Evolutionary conservation across 164 flowering plant species (phyloP).

Genomic region (Macadamia tetraphylla): DNA sequence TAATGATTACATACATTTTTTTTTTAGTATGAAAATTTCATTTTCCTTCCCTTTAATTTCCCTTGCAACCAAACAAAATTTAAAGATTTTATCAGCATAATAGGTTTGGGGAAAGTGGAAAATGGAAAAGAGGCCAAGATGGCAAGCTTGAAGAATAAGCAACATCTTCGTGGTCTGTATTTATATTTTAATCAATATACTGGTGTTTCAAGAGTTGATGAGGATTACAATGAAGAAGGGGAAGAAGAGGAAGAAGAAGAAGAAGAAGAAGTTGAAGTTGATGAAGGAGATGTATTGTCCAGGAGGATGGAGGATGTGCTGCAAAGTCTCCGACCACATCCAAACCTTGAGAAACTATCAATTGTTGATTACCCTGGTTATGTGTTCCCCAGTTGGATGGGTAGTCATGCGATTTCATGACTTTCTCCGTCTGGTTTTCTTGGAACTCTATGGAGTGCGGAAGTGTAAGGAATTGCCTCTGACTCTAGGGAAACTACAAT

Average conservation of each 20-base stretch:
- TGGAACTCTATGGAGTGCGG: too few relatives aligned
- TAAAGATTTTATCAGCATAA: background rate
- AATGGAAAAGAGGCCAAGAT: constrained; percentile 1
- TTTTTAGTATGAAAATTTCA: too few relatives aligned
- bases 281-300: too few relatives aligned
- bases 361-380: background rate
- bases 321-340: constrained; percentile 6
- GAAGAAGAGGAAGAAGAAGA: background rate
- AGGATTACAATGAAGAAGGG: background rate
- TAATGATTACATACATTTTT: too few relatives aligned
- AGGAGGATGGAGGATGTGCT: background rate
- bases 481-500: constrained; percentile 4
- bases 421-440: too few relatives aligned
- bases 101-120: background rate
- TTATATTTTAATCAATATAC: background rate
- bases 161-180: background rate
- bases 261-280: too few relatives aligned
- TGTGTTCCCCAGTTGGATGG: background rate
- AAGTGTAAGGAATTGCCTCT: background rate
- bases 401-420: background rate
- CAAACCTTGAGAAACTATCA: background rate
- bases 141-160: background rate
- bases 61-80: too few relatives aligned
- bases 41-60: too few relatives aligned
- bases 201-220: too few relatives aligned